These are phyloP conservation scores for Rhodocollybia butyracea DNA, from an alignment of 768 basidiomycete species.

Conservation along the genomic window DNA sequence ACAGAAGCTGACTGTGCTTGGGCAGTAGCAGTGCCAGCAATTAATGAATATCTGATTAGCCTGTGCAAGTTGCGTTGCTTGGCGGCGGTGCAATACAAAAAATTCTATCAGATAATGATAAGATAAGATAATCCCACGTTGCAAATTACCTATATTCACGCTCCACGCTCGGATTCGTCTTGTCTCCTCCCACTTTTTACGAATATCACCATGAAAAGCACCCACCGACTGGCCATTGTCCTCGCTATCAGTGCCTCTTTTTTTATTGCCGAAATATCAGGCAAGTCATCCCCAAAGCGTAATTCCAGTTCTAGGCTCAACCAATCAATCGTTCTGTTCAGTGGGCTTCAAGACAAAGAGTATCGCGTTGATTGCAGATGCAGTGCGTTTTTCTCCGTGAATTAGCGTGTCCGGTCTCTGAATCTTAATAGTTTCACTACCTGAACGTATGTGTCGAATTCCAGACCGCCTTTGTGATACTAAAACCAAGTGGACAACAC, in stretches of 20 bases:
- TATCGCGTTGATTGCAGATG: conserved; percentile 54
- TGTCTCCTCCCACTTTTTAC: no score
- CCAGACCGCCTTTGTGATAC: conserved; percentile 4
- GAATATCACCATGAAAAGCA: conserved; percentile 41
- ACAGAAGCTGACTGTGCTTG: no score
- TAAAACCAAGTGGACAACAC: neutral
- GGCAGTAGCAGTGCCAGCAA: no score
- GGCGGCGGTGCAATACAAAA: no score
- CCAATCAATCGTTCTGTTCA: conserved; percentile 11
- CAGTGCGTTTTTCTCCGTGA: conserved; percentile 31
- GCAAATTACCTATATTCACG: no score
- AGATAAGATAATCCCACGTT: no score
- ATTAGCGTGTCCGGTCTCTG: conserved; percentile 3
- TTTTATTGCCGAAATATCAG: conserved; percentile 47
- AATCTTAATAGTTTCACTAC: conserved; percentile 45
- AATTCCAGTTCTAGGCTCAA: neutral
- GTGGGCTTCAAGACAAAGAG: conserved; percentile 56
- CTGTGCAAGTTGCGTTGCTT: no score
- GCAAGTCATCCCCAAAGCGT: conserved; percentile 13
- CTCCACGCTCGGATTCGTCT: no score
- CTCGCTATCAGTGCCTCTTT: conserved; percentile 44
- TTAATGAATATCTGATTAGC: no score
- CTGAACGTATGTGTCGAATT: conserved; percentile 36
- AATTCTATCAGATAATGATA: no score
- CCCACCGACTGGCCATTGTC: conserved; percentile 43